phyloP scores from a whole-genome alignment of 371 early-diverging fungal species.

The Mortierella sp. region DNA sequence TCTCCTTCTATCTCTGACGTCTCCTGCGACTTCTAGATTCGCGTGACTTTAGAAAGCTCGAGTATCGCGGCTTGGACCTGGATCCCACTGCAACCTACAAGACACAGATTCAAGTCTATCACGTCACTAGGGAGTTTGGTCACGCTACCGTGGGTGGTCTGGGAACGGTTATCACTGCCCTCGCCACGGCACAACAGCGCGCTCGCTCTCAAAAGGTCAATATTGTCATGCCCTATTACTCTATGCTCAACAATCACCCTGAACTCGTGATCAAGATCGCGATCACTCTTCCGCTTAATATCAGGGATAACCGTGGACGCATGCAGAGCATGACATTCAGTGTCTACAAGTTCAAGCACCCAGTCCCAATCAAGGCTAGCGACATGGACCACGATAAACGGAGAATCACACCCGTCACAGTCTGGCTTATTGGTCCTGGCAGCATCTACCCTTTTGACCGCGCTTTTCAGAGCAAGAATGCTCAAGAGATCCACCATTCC shows the following conservation, averaged over 20 bases:
- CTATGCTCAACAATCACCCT: constrained; percentile 54
- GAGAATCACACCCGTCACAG: constrained; percentile 46
- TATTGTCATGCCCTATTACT: constrained; percentile 69
- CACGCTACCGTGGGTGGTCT: constrained; percentile 69
- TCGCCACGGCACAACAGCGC: constrained; percentile 65
- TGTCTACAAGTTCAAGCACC: constrained; percentile 59
- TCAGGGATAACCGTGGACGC: constrained; percentile 56
- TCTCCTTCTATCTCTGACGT: too few relatives aligned
- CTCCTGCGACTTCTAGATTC: constrained; percentile 13
- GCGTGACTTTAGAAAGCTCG: constrained; percentile 59
- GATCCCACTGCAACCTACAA: constrained; percentile 41
- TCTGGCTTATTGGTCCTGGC: constrained; percentile 69
- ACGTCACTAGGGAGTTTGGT: constrained; percentile 74
- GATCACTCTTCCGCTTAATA: constrained; percentile 56
- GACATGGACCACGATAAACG: constrained; percentile 29
- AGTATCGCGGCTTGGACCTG: constrained; percentile 59
- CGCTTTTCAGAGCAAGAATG: constrained; percentile 59
- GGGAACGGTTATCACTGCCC: constrained; percentile 68
- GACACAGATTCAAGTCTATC: constrained; percentile 60
- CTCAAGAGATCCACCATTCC: constrained; percentile 62
- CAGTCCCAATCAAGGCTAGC: constrained; percentile 30
- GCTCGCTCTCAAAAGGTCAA: constrained; percentile 60
- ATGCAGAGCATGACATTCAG: constrained; percentile 55
- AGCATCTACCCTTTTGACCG: constrained; percentile 57
- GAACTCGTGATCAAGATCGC: constrained; percentile 54